Percentiles rank a stretch among this genome's conserved stretches.
Conservation (phyloP, 495 filamentous ascomycete genomes). For the Penicillium canescens region DNA sequence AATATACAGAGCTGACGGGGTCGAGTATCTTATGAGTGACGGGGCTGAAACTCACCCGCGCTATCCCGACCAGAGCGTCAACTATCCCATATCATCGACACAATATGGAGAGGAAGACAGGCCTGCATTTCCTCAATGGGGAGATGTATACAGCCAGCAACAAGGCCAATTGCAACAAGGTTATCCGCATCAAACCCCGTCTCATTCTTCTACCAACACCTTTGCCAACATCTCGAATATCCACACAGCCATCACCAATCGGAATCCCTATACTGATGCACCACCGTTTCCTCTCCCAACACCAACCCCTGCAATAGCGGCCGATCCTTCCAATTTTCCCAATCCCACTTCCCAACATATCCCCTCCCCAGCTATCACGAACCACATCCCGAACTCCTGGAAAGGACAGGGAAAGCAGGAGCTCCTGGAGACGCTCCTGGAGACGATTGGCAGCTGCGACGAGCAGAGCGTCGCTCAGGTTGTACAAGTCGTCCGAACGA, state of each 20-base stretch:
- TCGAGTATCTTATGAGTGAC: background rate
- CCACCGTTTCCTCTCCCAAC: background rate
- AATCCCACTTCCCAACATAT: background rate
- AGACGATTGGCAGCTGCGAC: conserved; percentile 34
- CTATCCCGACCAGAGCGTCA: background rate
- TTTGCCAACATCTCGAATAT: background rate
- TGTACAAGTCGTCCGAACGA: conserved; percentile 30
- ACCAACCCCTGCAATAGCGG: background rate
- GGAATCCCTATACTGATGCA: background rate
- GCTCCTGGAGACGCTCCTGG: conserved; percentile 29
- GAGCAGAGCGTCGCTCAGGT: conserved; percentile 29
- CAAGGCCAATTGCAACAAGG: background rate
- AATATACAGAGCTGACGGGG: background rate
- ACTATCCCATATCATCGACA: background rate
- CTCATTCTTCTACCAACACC: conserved; percentile 9
- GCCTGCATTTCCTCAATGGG: conserved; percentile 11
- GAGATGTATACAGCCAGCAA: conserved; percentile 6
- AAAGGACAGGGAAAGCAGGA: conserved; percentile 26
- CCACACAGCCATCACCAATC: background rate
- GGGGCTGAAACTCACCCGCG: background rate
- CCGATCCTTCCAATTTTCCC: background rate
- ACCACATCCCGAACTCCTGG: conserved; percentile 21
- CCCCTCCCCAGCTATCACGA: conserved; percentile 3
- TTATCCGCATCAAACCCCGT: conserved; percentile 4
- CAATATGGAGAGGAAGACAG: conserved; percentile 6